Percentiles rank a stretch among this genome's conserved stretches.
Evolutionary conservation across 148 eudicot genomes (phyloP).

Genomic region (Dysphania ambrosioides): DNA sequence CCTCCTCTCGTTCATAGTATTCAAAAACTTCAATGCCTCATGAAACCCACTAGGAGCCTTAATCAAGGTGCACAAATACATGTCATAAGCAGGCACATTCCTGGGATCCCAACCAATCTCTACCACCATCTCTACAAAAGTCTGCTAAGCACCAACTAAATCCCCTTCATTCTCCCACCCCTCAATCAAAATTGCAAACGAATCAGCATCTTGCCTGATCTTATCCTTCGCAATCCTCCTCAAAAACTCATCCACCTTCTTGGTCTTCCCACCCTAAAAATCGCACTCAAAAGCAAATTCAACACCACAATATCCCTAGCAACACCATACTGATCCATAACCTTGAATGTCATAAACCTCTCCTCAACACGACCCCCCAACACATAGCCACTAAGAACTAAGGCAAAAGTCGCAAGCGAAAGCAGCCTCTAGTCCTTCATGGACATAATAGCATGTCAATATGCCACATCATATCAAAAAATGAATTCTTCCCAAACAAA

Average conservation of each 20-base stretch:
- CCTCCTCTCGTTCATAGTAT: slow-evolving; percentile 51
- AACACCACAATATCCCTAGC: slow-evolving; percentile 47
- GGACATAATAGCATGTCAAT: slow-evolving; percentile 82
- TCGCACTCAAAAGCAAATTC: slow-evolving; percentile 70
- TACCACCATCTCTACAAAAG: slow-evolving; percentile 59
- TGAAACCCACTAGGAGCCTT: slow-evolving; percentile 51
- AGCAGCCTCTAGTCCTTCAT: slow-evolving; percentile 59
- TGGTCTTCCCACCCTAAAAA: slow-evolving; percentile 56
- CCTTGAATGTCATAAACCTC: slow-evolving; percentile 55
- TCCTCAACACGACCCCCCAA: slow-evolving; percentile 43
- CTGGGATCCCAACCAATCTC: slow-evolving; percentile 58
- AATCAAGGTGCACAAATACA: slow-evolving; percentile 60
- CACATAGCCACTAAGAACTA: slow-evolving; percentile 71
- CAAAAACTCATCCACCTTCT: slow-evolving; percentile 46
- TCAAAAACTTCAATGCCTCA: slow-evolving; percentile 56
- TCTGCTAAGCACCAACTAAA: slow-evolving; percentile 42
- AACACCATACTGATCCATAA: slow-evolving; percentile 62
- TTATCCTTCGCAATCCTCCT: slow-evolving; percentile 28
- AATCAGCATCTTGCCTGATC: slow-evolving; percentile 55
- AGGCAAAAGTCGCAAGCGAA: slow-evolving; percentile 64
- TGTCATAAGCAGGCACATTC: slow-evolving; percentile 60
- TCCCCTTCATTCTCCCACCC: slow-evolving; percentile 78
- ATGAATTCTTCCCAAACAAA: slow-evolving; percentile 62
- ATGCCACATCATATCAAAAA: slow-evolving; percentile 92
- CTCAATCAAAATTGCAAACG: slow-evolving; percentile 73